These are phyloP conservation scores for Fraxinus velutina DNA, from an alignment of 305 asterid species.

Conservation along the genomic window DNA sequence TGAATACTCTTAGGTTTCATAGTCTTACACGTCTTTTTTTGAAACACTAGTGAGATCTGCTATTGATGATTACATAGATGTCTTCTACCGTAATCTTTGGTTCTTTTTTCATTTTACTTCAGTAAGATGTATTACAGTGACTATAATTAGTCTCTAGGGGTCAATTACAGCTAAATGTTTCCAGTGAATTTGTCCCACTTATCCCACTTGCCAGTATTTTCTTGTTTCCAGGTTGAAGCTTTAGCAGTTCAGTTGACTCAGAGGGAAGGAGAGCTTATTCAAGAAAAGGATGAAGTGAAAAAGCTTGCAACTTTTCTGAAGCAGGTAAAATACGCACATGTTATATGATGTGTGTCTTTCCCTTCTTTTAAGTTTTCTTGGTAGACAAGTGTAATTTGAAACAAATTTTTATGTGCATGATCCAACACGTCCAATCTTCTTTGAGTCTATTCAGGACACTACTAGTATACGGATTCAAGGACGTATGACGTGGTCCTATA, in stretches of 20 bases:
- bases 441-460: neutral
- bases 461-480: neutral
- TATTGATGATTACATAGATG: conserved; percentile 9
- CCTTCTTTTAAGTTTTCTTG: neutral
- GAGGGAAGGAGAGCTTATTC: conserved; percentile 92
- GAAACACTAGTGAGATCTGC: neutral
- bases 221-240: conserved; percentile 73
- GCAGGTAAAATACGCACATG: conserved; percentile 51
- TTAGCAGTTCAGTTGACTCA: conserved; percentile 83
- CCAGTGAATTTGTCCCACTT: neutral
- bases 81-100: conserved; percentile 1
- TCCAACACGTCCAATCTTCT: neutral
- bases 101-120: conserved; percentile 13
- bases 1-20: neutral
- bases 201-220: neutral
- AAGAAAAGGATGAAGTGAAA: conserved; percentile 96
- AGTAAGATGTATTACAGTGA: neutral
- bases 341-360: neutral
- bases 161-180: neutral
- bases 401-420: neutral
- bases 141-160: neutral
- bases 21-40: neutral
- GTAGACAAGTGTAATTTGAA: neutral
- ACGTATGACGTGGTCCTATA: neutral
- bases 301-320: conserved; percentile 82